These are phyloP conservation scores for Kernera saxatilis DNA, from an alignment of 345 rosid genomes.

Conservation along the genomic window DNA sequence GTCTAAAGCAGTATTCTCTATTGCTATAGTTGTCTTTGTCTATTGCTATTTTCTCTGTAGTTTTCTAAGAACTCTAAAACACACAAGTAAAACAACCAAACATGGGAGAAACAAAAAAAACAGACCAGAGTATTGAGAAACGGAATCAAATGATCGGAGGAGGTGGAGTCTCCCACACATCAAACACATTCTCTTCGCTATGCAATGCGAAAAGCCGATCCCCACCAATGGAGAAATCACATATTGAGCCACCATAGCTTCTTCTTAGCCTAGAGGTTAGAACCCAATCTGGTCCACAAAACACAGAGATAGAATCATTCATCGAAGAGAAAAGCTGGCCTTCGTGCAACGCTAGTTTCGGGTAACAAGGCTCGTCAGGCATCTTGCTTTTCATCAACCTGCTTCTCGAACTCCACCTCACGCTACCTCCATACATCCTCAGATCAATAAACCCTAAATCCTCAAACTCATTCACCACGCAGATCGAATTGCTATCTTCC, in stretches of 20 bases:
- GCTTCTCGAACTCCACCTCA: conserved; percentile 96
- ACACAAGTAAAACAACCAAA: conserved; percentile 24
- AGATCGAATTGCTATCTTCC: conserved; percentile 74
- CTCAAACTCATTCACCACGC: conserved; percentile 91
- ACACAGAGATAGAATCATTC: conserved; percentile 85
- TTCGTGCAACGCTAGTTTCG: conserved; percentile 72
- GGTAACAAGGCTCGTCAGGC: conserved; percentile 91
- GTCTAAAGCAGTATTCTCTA: background rate
- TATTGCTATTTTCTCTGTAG: conserved; percentile 3
- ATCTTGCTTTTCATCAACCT: conserved; percentile 75
- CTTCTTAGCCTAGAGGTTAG: conserved; percentile 73
- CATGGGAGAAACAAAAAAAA: background rate
- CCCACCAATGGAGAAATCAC: conserved; percentile 89
- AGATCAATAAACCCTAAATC: conserved; percentile 93
- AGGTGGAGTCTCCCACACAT: conserved; percentile 87
- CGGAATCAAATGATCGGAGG: conserved; percentile 54
- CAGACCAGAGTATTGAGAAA: background rate
- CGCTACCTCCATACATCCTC: conserved; percentile 58
- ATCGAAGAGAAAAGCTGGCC: conserved; percentile 93
- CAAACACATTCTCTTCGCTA: conserved; percentile 90
- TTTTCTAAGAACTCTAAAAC: conserved; percentile 14
- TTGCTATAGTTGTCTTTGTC: conserved; percentile 11
- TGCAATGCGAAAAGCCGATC: conserved; percentile 89
- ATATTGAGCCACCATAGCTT: conserved; percentile 76
- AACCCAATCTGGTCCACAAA: conserved; percentile 85